These are phyloP conservation scores for Pseudohalonectria lignicola DNA, from an alignment of 2,329 filamentous ascomycete genomes.

Conservation along the genomic window DNA sequence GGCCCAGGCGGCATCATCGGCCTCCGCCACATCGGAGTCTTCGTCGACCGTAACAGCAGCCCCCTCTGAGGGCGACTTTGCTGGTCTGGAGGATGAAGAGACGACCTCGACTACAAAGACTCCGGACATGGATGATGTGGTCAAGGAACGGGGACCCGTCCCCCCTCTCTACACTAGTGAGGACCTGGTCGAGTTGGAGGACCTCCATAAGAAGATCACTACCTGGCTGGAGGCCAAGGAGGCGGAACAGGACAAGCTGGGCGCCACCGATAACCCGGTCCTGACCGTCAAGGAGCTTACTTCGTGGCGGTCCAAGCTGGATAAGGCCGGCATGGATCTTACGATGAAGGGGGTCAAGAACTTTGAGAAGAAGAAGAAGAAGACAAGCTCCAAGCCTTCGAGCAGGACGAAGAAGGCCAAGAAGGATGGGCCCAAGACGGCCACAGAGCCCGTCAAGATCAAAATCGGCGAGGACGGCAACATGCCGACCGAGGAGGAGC, in stretches of 20 bases:
- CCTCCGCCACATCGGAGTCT: slow-evolving; percentile 27
- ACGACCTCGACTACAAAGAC: slow-evolving; percentile 25
- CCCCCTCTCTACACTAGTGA: slow-evolving; percentile 60
- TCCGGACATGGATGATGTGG: slow-evolving; percentile 30
- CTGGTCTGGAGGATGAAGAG: slow-evolving; percentile 67
- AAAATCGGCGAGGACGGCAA: slow-evolving; percentile 28
- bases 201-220: slow-evolving; percentile 48
- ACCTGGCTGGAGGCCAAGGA: slow-evolving; percentile 69
- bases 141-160: slow-evolving; percentile 37
- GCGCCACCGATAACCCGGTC: slow-evolving; percentile 61
- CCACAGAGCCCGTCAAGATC: slow-evolving; percentile 28
- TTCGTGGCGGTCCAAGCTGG: slow-evolving; percentile 57
- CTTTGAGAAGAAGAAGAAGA: slow-evolving; percentile 35
- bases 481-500: slow-evolving; percentile 28
- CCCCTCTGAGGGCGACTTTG: slow-evolving; percentile 46
- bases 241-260: slow-evolving; percentile 58
- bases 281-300: slow-evolving; percentile 63
- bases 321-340: slow-evolving; percentile 58
- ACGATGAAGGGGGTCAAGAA: slow-evolving; percentile 57
- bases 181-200: slow-evolving; percentile 57
- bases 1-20: slow-evolving; percentile 37
- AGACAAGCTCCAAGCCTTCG: slow-evolving; percentile 18
- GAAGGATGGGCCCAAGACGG: slow-evolving; percentile 9
- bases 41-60: slow-evolving; percentile 29
- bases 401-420: slow-evolving; percentile 15